Conservation (phyloP, 345 rosid genomes). For the Lagerstroemia speciosa region DNA sequence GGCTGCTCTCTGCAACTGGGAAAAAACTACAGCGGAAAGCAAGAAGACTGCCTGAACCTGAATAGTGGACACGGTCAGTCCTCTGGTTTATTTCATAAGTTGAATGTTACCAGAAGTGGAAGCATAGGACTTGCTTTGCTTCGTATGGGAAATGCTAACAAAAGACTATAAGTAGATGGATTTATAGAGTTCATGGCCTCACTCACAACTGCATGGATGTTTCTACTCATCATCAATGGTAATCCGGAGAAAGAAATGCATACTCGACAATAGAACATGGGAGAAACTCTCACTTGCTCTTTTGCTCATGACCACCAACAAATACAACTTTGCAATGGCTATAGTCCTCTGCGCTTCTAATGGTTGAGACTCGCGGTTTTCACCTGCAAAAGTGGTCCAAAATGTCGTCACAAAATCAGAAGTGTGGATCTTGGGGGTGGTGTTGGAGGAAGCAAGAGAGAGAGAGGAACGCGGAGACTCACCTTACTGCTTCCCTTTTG, state of each 20-base stretch:
- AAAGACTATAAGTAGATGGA: background rate
- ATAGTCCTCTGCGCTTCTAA: background rate
- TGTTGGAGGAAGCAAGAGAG: background rate
- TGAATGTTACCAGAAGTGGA: background rate
- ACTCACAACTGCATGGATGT: background rate
- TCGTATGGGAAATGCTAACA: background rate
- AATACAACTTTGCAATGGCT: background rate
- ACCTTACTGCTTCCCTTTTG: background rate
- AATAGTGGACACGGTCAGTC: background rate
- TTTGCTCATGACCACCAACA: background rate
- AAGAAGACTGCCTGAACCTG: background rate
- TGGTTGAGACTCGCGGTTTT: background rate
- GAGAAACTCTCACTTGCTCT: background rate
- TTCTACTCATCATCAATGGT: too few relatives aligned
- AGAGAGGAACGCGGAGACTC: background rate
- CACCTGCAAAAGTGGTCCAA: background rate
- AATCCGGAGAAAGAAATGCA: too few relatives aligned
- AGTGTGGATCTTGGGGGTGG: too few relatives aligned
- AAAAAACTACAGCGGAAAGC: background rate
- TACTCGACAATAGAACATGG: background rate
- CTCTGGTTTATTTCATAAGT: background rate
- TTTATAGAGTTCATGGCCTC: background rate
- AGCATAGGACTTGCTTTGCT: background rate
- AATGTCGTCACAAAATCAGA: background rate
- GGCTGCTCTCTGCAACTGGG: background rate